Evolutionary conservation across 2,329 filamentous ascomycete species (phyloP).

Genomic region (Paecilomyces fulvus): DNA sequence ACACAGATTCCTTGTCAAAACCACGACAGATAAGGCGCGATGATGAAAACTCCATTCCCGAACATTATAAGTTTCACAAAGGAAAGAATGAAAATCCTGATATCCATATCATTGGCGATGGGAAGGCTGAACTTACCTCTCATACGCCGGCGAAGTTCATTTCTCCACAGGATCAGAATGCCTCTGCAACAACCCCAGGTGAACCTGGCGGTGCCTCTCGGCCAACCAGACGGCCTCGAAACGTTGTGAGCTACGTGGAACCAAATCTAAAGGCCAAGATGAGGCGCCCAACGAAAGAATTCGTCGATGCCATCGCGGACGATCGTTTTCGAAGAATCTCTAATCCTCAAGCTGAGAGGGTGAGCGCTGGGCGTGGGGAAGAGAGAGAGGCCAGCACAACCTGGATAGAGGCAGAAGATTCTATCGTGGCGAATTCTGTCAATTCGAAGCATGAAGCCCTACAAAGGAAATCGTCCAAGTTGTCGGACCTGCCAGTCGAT

Average conservation of each 20-base stretch:
- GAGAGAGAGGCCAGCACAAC: neutral
- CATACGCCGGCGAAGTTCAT: neutral
- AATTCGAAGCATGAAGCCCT: too few relatives aligned
- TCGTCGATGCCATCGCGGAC: slow-evolving; percentile 65
- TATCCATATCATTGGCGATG: neutral
- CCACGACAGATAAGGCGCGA: neutral
- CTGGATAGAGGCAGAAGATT: neutral
- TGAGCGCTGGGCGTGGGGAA: slow-evolving; percentile 27
- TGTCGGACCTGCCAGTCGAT: neutral
- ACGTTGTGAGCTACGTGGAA: slow-evolving; percentile 70
- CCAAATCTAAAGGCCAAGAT: slow-evolving; percentile 76
- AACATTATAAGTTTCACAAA: neutral
- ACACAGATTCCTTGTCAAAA: neutral
- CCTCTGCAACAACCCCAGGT: slow-evolving; percentile 25
- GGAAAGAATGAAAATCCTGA: neutral
- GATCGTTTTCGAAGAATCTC: slow-evolving; percentile 37
- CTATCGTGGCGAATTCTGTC: too few relatives aligned
- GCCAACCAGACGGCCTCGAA: slow-evolving; percentile 57
- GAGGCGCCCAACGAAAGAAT: slow-evolving; percentile 67
- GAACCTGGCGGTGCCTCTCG: slow-evolving; percentile 34
- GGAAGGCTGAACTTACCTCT: neutral
- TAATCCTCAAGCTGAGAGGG: slow-evolving; percentile 38
- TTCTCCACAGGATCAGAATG: neutral
- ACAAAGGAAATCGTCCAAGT: neutral
- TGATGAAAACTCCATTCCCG: neutral